Evolutionary conservation across 116 monocot genomes (phyloP).

Genomic region (Dioscorea cayenensis): DNA sequence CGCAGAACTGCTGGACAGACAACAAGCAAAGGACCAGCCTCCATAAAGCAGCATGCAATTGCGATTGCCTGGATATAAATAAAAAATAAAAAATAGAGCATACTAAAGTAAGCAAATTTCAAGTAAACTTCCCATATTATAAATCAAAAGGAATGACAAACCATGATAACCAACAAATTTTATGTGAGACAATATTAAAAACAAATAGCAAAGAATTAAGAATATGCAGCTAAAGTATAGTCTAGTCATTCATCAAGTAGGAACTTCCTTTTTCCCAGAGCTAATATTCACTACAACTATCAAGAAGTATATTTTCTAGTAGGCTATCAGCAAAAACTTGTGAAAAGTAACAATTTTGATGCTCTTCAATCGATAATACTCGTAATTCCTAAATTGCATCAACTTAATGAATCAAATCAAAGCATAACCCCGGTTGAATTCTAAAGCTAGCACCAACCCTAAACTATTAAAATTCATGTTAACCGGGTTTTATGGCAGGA

Average conservation of each 20-base stretch:
- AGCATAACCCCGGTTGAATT: neutral
- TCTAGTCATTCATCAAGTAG: neutral
- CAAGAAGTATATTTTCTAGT: neutral
- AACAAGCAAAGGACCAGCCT: slow-evolving; percentile 71
- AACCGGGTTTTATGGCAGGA: neutral
- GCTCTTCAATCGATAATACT: neutral
- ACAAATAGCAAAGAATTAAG: neutral
- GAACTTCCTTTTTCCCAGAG: neutral
- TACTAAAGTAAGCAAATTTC: neutral
- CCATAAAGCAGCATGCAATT: slow-evolving; percentile 74
- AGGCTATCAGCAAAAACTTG: neutral
- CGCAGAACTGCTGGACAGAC: slow-evolving; percentile 93
- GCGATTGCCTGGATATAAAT: slow-evolving; percentile 61
- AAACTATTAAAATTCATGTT: neutral
- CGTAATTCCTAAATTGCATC: neutral
- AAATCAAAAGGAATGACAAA: neutral
- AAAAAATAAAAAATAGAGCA: neutral
- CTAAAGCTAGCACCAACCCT: neutral
- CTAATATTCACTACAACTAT: neutral
- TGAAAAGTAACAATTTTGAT: neutral
- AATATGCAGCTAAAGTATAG: neutral
- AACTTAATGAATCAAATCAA: neutral
- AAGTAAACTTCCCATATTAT: too few species aligned
- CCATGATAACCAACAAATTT: neutral
- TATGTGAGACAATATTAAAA: neutral